Evolutionary conservation across 1,139 yeast genomes (phyloP).

Genomic region (Komagataea norvegica): DNA sequence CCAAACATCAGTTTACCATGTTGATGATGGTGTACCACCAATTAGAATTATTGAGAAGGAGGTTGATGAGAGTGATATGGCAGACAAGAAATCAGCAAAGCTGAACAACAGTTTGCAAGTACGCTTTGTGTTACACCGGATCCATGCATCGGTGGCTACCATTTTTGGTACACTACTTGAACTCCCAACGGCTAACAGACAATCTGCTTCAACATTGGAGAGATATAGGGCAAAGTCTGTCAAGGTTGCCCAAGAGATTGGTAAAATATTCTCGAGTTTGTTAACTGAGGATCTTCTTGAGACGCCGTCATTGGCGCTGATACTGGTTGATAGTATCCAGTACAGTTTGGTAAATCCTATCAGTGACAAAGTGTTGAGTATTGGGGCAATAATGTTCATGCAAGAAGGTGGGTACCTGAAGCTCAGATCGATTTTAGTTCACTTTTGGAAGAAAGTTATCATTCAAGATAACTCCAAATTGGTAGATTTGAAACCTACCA

Average conservation of each 20-base stretch:
- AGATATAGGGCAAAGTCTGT: constrained; percentile 30
- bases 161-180: constrained; percentile 28
- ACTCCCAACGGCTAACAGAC: constrained; percentile 21
- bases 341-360: constrained; percentile 29
- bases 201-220: constrained; percentile 21
- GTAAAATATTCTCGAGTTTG: constrained; percentile 22
- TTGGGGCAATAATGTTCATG: constrained; percentile 44
- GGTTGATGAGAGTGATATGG: constrained; percentile 30
- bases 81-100: constrained; percentile 40
- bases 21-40: constrained; percentile 32
- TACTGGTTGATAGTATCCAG: constrained; percentile 20
- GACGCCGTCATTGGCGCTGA: constrained; percentile 14
- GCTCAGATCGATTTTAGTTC: constrained; percentile 24
- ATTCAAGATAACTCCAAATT: constrained; percentile 29
- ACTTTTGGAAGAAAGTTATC: constrained; percentile 22
- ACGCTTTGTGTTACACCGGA: constrained; percentile 45
- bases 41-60: constrained; percentile 29
- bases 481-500: constrained; percentile 32
- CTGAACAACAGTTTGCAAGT: constrained; percentile 58
- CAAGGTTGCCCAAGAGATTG: constrained; percentile 37
- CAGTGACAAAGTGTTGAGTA: constrained; percentile 34
- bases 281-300: constrained; percentile 13
- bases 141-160: constrained; percentile 44
- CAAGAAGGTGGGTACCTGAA: constrained; percentile 42
- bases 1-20: constrained; percentile 37